Evolutionary conservation across 2,329 filamentous ascomycete species (phyloP).

Genomic region (Fusarium liriodendri): DNA sequence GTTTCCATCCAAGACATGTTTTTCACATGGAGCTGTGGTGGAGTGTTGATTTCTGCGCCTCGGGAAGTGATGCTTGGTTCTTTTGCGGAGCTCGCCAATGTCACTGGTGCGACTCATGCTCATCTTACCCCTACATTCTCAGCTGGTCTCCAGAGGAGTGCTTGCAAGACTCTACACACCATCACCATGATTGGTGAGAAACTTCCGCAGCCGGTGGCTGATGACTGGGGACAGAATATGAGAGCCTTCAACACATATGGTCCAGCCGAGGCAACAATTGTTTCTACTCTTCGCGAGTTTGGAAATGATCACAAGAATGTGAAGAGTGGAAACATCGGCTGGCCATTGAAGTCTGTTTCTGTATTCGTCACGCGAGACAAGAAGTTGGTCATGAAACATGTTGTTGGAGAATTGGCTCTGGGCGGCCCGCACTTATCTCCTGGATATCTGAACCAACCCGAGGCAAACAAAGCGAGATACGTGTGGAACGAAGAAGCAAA

Average conservation of each 20-base stretch:
- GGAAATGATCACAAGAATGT: slow-evolving; percentile 31
- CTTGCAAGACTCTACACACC: slow-evolving; percentile 59
- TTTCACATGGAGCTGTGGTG: slow-evolving; percentile 70
- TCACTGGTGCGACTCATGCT: slow-evolving; percentile 65
- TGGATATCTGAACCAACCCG: slow-evolving; percentile 32
- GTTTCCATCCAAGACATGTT: slow-evolving; percentile 72
- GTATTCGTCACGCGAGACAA: slow-evolving; percentile 13
- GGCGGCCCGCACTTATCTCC: slow-evolving; percentile 62
- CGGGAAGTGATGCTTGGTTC: slow-evolving; percentile 67
- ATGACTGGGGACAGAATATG: slow-evolving; percentile 57
- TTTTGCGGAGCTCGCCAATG: slow-evolving; percentile 63
- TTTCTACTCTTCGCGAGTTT: slow-evolving; percentile 44
- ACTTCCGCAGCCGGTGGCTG: slow-evolving; percentile 66
- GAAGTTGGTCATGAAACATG: slow-evolving; percentile 63
- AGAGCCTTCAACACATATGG: slow-evolving; percentile 43
- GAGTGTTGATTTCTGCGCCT: slow-evolving; percentile 67
- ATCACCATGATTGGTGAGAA: slow-evolving; percentile 72
- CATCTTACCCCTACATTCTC: slow-evolving; percentile 72
- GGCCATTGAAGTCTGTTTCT: slow-evolving; percentile 28
- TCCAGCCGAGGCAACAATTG: slow-evolving; percentile 42
- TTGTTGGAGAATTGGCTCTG: slow-evolving; percentile 70
- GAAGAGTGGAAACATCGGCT: slow-evolving; percentile 42
- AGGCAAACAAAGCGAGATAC: slow-evolving; percentile 34
- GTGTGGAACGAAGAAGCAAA: slow-evolving; percentile 18
- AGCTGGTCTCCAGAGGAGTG: slow-evolving; percentile 60